Percentiles rank a stretch among this genome's conserved stretches.
These are phyloP conservation scores for Rhododendron henanense DNA, from an alignment of 148 eudicot genomes.

Conservation along the genomic window DNA sequence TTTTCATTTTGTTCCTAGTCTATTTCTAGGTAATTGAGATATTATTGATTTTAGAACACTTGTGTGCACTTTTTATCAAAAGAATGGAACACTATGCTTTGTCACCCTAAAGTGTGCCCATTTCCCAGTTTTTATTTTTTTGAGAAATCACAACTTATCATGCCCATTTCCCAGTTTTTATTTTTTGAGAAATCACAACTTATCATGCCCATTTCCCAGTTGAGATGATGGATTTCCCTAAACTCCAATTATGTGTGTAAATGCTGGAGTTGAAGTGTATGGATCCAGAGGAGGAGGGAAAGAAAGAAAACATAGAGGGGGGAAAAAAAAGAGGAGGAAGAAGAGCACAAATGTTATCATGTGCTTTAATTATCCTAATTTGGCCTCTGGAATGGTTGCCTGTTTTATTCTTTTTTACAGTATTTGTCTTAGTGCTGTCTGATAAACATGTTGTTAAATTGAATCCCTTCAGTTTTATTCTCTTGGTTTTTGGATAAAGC, in stretches of 20 bases:
- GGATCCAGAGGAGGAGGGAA: neutral
- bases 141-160: too few relatives aligned
- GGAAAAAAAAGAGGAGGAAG: too few relatives aligned
- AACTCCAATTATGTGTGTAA: too few relatives aligned
- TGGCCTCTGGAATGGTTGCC: constrained; percentile 3
- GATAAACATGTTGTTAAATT: constrained; percentile 7
- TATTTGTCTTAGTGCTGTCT: neutral
- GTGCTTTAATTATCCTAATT: constrained; percentile 9
- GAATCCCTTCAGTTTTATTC: constrained; percentile 23
- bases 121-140: neutral
- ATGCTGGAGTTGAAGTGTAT: too few relatives aligned
- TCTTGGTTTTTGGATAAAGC: constrained; percentile 36
- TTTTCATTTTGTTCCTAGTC: neutral
- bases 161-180: neutral
- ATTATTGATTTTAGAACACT: neutral
- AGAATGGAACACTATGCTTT: neutral
- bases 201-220: neutral
- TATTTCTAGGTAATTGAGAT: neutral
- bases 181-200: too few relatives aligned
- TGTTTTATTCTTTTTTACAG: neutral
- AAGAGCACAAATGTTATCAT: neutral
- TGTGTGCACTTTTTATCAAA: neutral
- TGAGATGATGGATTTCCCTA: neutral
- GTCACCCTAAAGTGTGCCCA: neutral
- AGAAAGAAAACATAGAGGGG: neutral